Base-by-base conservation (phyloP, 306 rosid species). In the Vachellia pachyceras region DNA sequence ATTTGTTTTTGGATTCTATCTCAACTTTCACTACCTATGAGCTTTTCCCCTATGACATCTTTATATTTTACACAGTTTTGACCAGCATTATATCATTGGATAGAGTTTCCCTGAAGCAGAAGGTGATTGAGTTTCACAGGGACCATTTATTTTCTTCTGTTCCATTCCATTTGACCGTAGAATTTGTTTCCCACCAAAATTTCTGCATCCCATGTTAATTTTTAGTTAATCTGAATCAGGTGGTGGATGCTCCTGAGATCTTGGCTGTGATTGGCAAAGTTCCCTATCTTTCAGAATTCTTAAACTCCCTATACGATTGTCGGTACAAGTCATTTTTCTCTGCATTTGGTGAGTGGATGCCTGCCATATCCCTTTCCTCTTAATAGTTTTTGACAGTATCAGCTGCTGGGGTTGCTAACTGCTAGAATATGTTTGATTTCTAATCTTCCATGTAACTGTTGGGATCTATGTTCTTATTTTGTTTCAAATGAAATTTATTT, bases 231-330 rank as follows among this genome's bases (percentile, higher is more conserved):
- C 29, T 85, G 57, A 60, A 41, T 78, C 85, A 96, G 98, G 99
- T 92, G 29, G 98, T 92, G 41, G 99, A 96, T 87, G 98, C 99
- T 73, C 98, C 98, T 1, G 99, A 94, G 89, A 96, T 93, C 66
- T 80, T 93, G 87, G 83, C 98, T 0, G 98, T 96, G 85, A 96
- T 96, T 69, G 98, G 97, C 76, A 96, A 96, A 87, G 89, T 96
- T 55, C 97, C 92, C 39, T 72, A 90, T 83, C 94, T 96, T 66
- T 86, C 97, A 0, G 98, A 87, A 79, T 93, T 94, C 80, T 64
- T 96, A 87, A 94, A 96, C 86, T 92, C 97, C 64, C 82, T 96
- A 8, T 92, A 94, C 45, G 95, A 91, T 55, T 94, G 98, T 52
- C 94, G 83, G 42, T 93, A 94, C 90, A 96, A 96, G 87, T 92